These are phyloP conservation scores for Fusarium secorum DNA, from an alignment of 2,329 filamentous ascomycete species.

Conservation along the genomic window DNA sequence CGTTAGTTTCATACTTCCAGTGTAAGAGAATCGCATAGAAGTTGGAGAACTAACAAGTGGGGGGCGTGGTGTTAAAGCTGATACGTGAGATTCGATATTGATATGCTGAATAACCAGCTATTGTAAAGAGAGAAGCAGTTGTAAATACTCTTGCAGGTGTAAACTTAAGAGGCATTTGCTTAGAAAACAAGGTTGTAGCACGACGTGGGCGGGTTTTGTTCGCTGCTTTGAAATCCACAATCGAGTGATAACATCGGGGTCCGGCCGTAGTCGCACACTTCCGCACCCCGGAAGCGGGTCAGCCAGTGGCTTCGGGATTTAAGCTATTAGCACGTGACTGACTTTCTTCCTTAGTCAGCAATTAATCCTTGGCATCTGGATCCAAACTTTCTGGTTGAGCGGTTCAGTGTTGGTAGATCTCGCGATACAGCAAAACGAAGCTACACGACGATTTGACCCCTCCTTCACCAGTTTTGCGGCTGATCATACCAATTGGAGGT, in stretches of 20 bases:
- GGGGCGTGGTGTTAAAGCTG: constrained; percentile 31
- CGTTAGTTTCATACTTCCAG: constrained; percentile 34
- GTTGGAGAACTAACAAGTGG: constrained; percentile 35
- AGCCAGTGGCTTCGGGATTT: constrained; percentile 35
- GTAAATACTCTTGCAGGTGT: constrained; percentile 41
- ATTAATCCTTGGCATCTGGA: constrained; percentile 33
- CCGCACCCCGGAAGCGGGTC: constrained; percentile 27
- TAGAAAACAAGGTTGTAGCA: constrained; percentile 20
- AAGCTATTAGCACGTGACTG: constrained; percentile 29
- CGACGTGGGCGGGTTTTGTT: constrained; percentile 24
- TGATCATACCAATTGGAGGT: constrained; percentile 15
- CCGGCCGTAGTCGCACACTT: constrained; percentile 19
- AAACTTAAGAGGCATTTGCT: constrained; percentile 41
- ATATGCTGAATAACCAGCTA: constrained; percentile 44
- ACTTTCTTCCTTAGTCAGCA: constrained; percentile 36
- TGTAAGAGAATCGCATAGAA: constrained; percentile 38
- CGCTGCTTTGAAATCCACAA: constrained; percentile 48
- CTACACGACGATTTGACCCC: constrained; percentile 23
- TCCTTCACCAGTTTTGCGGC: constrained; percentile 14
- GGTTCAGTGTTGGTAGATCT: constrained; percentile 23
- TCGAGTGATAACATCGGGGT: constrained; percentile 38
- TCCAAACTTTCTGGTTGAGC: constrained; percentile 40
- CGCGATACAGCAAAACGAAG: constrained; percentile 32
- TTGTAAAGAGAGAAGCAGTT: constrained; percentile 41
- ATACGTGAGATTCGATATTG: constrained; percentile 37